Percentiles rank a stretch among this genome's conserved stretches.
These are phyloP conservation scores for Typha latifolia DNA, from an alignment of 176 grass and related monocot genomes.

Conservation along the genomic window DNA sequence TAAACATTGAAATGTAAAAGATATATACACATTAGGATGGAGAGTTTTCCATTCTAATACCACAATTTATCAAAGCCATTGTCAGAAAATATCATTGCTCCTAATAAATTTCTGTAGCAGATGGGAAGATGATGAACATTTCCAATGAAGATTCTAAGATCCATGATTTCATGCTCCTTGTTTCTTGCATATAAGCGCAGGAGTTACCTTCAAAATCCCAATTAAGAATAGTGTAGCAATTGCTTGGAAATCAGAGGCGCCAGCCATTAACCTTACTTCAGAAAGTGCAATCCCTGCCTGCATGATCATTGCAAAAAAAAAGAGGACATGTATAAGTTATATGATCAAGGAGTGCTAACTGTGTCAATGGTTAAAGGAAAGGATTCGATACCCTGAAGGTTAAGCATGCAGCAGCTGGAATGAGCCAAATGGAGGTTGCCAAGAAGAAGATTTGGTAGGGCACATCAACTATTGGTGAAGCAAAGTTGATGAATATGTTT, in stretches of 20 bases:
- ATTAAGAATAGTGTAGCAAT: constrained; percentile 80
- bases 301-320: not conserved
- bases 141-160: not conserved
- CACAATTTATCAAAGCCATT: too few relatives aligned
- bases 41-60: too few relatives aligned
- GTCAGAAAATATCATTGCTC: too few relatives aligned
- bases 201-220: constrained; percentile 73
- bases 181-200: constrained; percentile 60
- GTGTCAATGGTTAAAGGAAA: not conserved
- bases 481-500: constrained; percentile 94
- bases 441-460: constrained; percentile 83
- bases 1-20: too few relatives aligned
- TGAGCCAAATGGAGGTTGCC: constrained; percentile 74
- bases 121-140: too few relatives aligned
- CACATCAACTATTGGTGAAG: constrained; percentile 96
- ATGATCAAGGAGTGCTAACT: too few relatives aligned
- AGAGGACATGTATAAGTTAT: not conserved
- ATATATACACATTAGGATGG: too few relatives aligned
- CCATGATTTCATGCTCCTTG: constrained; percentile 34
- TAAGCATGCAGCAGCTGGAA: constrained; percentile 82
- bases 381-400: constrained; percentile 66
- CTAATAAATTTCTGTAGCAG: too few relatives aligned
- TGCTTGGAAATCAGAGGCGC: constrained; percentile 79
- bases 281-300: constrained; percentile 93
- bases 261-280: constrained; percentile 66